These are phyloP conservation scores for Triticum urartu DNA, from an alignment of 176 grass and related monocot species.

Conservation along the genomic window DNA sequence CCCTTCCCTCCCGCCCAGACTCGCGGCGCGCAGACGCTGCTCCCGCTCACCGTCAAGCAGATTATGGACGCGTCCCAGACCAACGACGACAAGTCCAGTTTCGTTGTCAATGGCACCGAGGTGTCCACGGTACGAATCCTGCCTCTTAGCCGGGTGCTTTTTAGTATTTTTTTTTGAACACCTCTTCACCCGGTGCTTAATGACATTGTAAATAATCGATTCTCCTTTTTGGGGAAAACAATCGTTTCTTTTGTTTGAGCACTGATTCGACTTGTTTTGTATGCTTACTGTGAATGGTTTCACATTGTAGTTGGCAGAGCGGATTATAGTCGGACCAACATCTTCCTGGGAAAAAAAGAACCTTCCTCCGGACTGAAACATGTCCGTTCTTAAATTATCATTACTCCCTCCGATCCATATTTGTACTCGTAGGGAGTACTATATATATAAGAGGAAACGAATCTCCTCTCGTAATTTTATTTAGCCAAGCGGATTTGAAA, in stretches of 20 bases:
- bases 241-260: background rate
- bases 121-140: conserved; percentile 62
- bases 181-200: background rate
- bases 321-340: background rate
- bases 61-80: conserved; percentile 69
- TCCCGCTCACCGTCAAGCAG: conserved; percentile 91
- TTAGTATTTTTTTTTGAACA: no score
- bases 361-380: background rate
- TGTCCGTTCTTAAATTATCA: no score
- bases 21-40: conserved; percentile 48
- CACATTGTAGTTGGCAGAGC: background rate
- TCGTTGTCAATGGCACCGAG: conserved; percentile 64
- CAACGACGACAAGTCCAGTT: conserved; percentile 75
- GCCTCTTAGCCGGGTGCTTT: background rate
- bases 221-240: background rate
- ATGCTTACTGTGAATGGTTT: background rate
- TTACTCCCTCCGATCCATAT: no score
- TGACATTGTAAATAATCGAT: background rate
- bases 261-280: background rate
- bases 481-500: background rate
- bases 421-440: no score
- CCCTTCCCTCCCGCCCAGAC: conserved; percentile 14
- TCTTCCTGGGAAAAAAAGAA: background rate
- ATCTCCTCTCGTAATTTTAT: background rate
- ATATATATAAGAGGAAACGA: background rate